Evolutionary conservation across 2,329 filamentous ascomycete species (phyloP), one percentile per base, ranked within the genome.

Genomic region (Aureobasidium namibiae): DNA sequence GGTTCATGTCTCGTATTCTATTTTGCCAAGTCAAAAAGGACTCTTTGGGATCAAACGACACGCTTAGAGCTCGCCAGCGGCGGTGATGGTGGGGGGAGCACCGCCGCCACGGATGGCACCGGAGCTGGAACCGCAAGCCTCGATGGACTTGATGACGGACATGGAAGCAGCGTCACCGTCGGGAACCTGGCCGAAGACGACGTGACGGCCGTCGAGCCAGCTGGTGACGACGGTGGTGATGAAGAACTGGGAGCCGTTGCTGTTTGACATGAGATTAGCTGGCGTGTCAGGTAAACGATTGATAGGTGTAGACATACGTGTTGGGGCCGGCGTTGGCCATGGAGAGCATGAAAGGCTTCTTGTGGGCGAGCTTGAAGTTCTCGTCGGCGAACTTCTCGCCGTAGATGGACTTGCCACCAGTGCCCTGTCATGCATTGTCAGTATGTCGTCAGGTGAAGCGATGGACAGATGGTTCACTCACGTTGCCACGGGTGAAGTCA

Each of bases 271-370:
- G 11, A 44, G 42, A 54, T 57, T 16, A 36, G 52, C 21, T 45
- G 38, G 21, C 3, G 13, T n/a, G n/a, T n/a, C 8, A 36, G 33
- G 18, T 18, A 8, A 8, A 21, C 56, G 61, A 7, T 21, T 26
- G 24, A 33, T 44, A 23, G 52, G 14, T 23, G 26, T 39, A 41
- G 46, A 73, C 80, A 72, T 78, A 84, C 82, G 92, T 97, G 87
- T 97, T 95, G 56, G 92, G 91, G 59, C 94, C 94, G 66, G 94
- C 92, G 74, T 99, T 99, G 70, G 94, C 94, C 94, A 99, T 99
- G 73, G 90, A 95, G 64, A 99, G 82, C 65, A 97, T 79, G 79
- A 96, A 96, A 5, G 94, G 92, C 68, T 86, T 88, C 69, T 94
- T 89, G 74, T 99, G 94, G 80, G 92, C 92, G 73, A 87, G 78